Conservation (phyloP, 2,329 filamentous ascomycete genomes). For the Microcyclosporella mali region DNA sequence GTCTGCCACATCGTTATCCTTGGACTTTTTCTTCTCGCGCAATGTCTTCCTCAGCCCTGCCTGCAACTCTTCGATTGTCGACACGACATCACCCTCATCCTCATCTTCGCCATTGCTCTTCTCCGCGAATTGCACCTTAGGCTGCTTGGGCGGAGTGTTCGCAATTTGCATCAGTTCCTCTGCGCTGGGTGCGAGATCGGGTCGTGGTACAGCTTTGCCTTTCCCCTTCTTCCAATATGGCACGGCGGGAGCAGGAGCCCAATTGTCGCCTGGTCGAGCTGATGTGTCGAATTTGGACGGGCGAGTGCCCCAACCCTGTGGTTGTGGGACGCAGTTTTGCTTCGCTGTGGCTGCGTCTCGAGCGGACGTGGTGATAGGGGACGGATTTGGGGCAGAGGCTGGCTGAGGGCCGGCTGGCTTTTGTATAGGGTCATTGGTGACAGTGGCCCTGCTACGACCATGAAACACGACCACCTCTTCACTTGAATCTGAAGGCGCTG, state of each 20-base stretch:
- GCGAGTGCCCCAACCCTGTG: slow-evolving; percentile 18
- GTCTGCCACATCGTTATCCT: slow-evolving; percentile 7
- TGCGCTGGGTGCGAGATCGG: slow-evolving; percentile 17
- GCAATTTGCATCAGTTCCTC: slow-evolving; percentile 13
- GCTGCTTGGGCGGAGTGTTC: slow-evolving; percentile 8
- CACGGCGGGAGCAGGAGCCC: slow-evolving; percentile 22
- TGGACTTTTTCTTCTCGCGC: slow-evolving; percentile 23
- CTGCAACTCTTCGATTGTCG: slow-evolving; percentile 20
- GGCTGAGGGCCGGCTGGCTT: slow-evolving; percentile 23
- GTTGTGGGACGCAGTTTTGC: not conserved
- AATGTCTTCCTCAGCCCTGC: slow-evolving; percentile 22
- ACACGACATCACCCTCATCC: slow-evolving; percentile 11
- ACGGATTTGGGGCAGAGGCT: slow-evolving; percentile 39
- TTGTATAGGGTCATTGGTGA: slow-evolving; percentile 25
- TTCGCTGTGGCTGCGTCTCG: too few relatives aligned
- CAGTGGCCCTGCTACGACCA: slow-evolving; percentile 40
- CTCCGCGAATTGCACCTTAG: slow-evolving; percentile 18
- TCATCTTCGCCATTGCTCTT: slow-evolving; percentile 3
- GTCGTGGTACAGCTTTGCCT: slow-evolving; percentile 10
- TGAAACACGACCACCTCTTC: slow-evolving; percentile 68
- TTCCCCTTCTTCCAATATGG: slow-evolving; percentile 26
- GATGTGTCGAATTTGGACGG: slow-evolving; percentile 15
- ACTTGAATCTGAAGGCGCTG: slow-evolving; percentile 53
- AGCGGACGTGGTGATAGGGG: too few relatives aligned
- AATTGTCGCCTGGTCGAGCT: slow-evolving; percentile 11